These are phyloP conservation scores for Talaromyces sp. DNA, from an alignment of 2,329 filamentous ascomycete genomes.

Conservation along the genomic window DNA sequence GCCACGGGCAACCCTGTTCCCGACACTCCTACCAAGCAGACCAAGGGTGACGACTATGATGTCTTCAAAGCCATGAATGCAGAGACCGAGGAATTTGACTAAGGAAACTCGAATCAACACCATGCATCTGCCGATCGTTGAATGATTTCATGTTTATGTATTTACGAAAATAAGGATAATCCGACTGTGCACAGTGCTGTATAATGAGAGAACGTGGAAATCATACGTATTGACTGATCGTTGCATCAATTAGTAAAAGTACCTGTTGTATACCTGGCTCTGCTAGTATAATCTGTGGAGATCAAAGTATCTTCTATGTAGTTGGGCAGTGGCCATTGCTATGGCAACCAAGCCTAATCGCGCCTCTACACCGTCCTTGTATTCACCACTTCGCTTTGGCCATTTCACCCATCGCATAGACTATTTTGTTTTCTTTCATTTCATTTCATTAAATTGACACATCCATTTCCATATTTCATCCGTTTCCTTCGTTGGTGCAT, in stretches of 20 bases:
- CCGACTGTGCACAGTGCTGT: background rate
- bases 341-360: conserved; percentile 28
- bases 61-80: conserved; percentile 30
- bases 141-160: background rate
- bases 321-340: conserved; percentile 22
- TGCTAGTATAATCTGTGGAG: no score
- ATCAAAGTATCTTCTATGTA: no score
- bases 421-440: background rate
- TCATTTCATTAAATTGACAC: conserved; percentile 5
- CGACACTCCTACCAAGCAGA: conserved; percentile 19
- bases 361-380: conserved; percentile 1
- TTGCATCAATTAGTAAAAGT: no score
- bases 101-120: conserved; percentile 7
- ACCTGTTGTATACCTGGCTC: no score
- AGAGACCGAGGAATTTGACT: conserved; percentile 32
- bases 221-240: no score
- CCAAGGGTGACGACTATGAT: conserved; percentile 29
- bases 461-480: background rate
- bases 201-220: conserved; percentile 2
- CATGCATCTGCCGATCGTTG: no score
- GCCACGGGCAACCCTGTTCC: conserved; percentile 35
- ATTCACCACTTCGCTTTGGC: conserved; percentile 3
- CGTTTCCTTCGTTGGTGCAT: conserved; percentile 2
- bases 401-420: background rate
- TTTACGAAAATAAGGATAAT: background rate